phyloP scores from a whole-genome alignment of 495 filamentous ascomycete genomes.

The Penicillium lividum region DNA sequence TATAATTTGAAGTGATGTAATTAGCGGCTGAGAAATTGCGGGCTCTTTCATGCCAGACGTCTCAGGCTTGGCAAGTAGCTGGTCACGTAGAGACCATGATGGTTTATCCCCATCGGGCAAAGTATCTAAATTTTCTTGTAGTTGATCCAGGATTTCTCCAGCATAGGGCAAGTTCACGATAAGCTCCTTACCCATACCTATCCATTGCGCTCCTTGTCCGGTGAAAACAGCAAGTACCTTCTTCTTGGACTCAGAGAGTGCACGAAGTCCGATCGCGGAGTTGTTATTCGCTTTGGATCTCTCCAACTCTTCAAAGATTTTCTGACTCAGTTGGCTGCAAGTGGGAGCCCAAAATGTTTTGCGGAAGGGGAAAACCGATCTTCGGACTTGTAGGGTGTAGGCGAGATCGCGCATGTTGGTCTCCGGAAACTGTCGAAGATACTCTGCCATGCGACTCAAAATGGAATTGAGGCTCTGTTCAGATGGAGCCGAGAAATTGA shows the following conservation, averaged over 20 bases:
- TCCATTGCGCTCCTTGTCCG: slow-evolving; percentile 48
- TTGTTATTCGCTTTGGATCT: slow-evolving; percentile 10
- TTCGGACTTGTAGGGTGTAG: background rate
- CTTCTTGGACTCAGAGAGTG: background rate
- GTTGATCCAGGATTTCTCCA: background rate
- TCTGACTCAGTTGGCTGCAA: background rate
- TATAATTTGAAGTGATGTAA: slow-evolving; percentile 29
- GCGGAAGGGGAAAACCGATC: background rate
- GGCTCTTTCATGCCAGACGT: slow-evolving; percentile 24
- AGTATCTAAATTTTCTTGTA: background rate
- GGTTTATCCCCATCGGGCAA: slow-evolving; percentile 5
- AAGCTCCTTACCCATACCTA: slow-evolving; percentile 37
- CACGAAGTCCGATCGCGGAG: background rate
- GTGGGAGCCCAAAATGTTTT: background rate
- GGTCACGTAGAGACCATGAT: slow-evolving; percentile 9
- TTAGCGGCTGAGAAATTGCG: slow-evolving; percentile 42
- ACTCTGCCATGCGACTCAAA: background rate
- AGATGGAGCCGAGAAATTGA: background rate
- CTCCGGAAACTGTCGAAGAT: background rate
- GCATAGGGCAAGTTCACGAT: slow-evolving; percentile 10
- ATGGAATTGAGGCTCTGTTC: background rate
- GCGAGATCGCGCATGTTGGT: background rate
- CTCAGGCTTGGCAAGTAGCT: slow-evolving; percentile 13
- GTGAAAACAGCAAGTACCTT: slow-evolving; percentile 36
- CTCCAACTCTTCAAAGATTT: background rate